These are phyloP conservation scores for Cladophialophora carrionii DNA, from an alignment of 2,329 filamentous ascomycete genomes.

Conservation along the genomic window DNA sequence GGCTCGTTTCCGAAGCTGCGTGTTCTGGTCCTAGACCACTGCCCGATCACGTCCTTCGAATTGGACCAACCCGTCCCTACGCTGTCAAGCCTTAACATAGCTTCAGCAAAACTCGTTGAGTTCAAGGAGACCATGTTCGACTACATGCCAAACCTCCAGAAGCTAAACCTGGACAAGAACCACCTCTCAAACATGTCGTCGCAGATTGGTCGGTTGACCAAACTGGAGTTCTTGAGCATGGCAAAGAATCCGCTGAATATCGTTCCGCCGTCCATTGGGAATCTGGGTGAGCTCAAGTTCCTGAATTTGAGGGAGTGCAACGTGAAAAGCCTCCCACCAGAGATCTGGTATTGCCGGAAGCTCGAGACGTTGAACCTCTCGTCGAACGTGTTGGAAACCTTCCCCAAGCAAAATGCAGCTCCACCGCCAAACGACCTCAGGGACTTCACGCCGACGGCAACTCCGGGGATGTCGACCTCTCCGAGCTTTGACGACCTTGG, in stretches of 20 bases:
- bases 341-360: slow-evolving; percentile 94
- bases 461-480: slow-evolving; percentile 59
- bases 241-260: slow-evolving; percentile 86
- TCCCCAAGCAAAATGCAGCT: slow-evolving; percentile 75
- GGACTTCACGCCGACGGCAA: slow-evolving; percentile 49
- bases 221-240: slow-evolving; percentile 89
- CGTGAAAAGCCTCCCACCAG: slow-evolving; percentile 80
- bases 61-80: slow-evolving; percentile 76
- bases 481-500: slow-evolving; percentile 79
- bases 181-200: slow-evolving; percentile 89
- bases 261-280: slow-evolving; percentile 84
- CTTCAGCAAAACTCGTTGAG: slow-evolving; percentile 85
- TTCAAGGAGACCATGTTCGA: slow-evolving; percentile 84
- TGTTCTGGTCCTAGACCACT: slow-evolving; percentile 86
- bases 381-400: slow-evolving; percentile 87
- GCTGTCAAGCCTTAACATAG: slow-evolving; percentile 83
- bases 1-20: slow-evolving; percentile 85
- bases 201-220: slow-evolving; percentile 80
- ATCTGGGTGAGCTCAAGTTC: slow-evolving; percentile 78
- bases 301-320: slow-evolving; percentile 94
- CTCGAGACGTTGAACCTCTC: slow-evolving; percentile 92
- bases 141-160: slow-evolving; percentile 83
- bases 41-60: slow-evolving; percentile 92
- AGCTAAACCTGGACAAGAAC: slow-evolving; percentile 88
- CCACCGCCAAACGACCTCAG: slow-evolving; percentile 67